Conservation (phyloP, 345 rosid species). For the Atalantia buxifolia region DNA sequence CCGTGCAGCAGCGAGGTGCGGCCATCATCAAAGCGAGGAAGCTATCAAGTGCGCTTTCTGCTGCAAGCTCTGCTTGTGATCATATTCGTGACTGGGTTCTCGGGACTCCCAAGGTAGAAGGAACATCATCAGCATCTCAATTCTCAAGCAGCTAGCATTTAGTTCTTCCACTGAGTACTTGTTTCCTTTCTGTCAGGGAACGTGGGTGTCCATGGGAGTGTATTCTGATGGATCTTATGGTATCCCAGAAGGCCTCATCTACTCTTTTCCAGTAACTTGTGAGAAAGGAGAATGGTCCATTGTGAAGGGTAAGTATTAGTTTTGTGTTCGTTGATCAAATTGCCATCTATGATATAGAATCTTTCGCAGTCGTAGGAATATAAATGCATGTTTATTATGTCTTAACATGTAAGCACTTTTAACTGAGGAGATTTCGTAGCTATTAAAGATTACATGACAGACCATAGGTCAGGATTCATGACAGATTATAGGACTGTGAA, state of each 20-base stretch:
- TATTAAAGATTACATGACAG: background rate
- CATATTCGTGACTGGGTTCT: conserved; percentile 81
- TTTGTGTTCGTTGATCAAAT: background rate
- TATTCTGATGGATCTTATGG: conserved; percentile 89
- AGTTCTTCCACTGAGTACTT: background rate
- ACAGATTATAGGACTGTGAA: no score
- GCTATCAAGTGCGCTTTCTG: conserved; percentile 73
- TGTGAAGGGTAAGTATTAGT: conserved; percentile 40
- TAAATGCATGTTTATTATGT: background rate
- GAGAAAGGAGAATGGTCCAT: conserved; percentile 79
- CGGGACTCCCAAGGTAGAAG: conserved; percentile 66
- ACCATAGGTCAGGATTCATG: background rate
- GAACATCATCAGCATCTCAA: no score
- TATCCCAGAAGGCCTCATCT: conserved; percentile 61
- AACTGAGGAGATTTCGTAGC: background rate
- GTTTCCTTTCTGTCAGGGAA: conserved; percentile 38
- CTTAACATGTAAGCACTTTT: background rate
- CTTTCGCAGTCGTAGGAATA: no score
- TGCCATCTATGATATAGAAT: background rate
- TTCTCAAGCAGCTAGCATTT: no score
- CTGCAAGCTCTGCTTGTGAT: conserved; percentile 87
- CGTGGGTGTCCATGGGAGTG: conserved; percentile 92
- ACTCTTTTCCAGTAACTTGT: conserved; percentile 80
- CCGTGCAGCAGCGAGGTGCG: conserved; percentile 73
- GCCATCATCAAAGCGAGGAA: conserved; percentile 63